Percentiles rank a stretch among this genome's conserved stretches.
Evolutionary conservation across 2,329 filamentous ascomycete genomes (phyloP).

Genomic region (Cercospora berteroae): DNA sequence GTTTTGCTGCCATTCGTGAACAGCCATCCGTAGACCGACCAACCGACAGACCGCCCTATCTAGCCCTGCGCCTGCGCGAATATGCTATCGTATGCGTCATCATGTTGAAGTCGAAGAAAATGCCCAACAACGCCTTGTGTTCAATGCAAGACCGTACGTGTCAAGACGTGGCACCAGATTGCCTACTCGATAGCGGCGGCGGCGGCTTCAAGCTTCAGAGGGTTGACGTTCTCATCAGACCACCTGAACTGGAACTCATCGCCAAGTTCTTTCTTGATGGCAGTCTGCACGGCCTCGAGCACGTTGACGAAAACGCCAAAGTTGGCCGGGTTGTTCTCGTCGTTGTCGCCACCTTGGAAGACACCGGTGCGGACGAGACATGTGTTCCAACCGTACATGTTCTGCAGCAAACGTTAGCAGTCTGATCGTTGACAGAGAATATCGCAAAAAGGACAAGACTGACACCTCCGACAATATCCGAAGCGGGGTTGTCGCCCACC

Average conservation of each 20-base stretch:
- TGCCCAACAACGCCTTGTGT: not conserved
- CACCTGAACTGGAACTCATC: conserved; percentile 72
- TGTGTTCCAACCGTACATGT: conserved; percentile 81
- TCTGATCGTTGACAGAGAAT: not conserved
- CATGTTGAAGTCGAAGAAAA: not conserved
- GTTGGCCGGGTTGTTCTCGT: conserved; percentile 72
- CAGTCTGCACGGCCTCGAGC: conserved; percentile 66
- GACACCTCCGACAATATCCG: conserved; percentile 67
- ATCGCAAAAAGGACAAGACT: conserved; percentile 11
- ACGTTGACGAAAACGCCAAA: conserved; percentile 75
- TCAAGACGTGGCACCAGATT: not conserved
- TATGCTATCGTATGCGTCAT: not conserved
- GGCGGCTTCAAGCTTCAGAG: conserved; percentile 47
- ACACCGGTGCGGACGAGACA: conserved; percentile 75
- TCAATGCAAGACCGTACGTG: not conserved
- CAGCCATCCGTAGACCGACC: conserved; percentile 8
- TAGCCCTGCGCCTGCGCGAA: conserved; percentile 9
- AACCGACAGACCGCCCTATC: not conserved
- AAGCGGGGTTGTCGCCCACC: conserved; percentile 72
- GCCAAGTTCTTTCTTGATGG: conserved; percentile 68
- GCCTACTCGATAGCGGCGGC: conserved; percentile 31
- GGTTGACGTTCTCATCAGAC: conserved; percentile 66
- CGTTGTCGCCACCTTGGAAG: conserved; percentile 73
- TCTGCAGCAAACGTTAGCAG: conserved; percentile 37
- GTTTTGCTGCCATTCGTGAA: conserved; percentile 2